Percentiles rank a stretch among this genome's conserved stretches.
Evolutionary conservation across 2,329 filamentous ascomycete species (phyloP).

Genomic region (Xylaria hypoxylon): DNA sequence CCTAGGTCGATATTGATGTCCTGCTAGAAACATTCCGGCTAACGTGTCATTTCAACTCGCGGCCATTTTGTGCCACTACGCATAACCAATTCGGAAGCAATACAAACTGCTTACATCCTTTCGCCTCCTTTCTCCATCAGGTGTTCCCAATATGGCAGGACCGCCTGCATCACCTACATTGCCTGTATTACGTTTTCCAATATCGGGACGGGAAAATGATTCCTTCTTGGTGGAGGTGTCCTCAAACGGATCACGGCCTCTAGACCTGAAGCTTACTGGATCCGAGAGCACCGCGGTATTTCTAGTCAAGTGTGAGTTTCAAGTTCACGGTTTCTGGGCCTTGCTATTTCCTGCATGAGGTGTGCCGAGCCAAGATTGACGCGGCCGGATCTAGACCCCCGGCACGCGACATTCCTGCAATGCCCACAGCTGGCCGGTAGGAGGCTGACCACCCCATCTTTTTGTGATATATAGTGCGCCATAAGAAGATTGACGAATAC

Average conservation of each 20-base stretch:
- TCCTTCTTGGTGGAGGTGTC: constrained; percentile 72
- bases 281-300: constrained; percentile 75
- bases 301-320: constrained; percentile 65
- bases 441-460: constrained; percentile 40
- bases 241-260: constrained; percentile 60
- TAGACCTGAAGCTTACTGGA: constrained; percentile 75
- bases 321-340: constrained; percentile 14
- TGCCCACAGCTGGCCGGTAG: constrained; percentile 30
- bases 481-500: constrained; percentile 65
- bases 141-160: constrained; percentile 41
- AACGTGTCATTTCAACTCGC: constrained; percentile 4
- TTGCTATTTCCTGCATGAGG: constrained; percentile 19
- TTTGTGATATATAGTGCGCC: constrained; percentile 61
- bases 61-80: constrained; percentile 14
- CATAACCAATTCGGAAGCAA: constrained; percentile 15
- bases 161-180: constrained; percentile 57
- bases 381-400: constrained; percentile 33
- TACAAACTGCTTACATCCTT: constrained; percentile 1
- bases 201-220: constrained; percentile 63
- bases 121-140: constrained; percentile 7
- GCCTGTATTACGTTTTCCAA: constrained; percentile 67
- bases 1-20: constrained; percentile 8
- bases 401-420: constrained; percentile 44
- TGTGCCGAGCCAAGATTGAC: constrained; percentile 29
- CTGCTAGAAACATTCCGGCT: constrained; percentile 3